Base-by-base conservation (phyloP, 257 asterid species). In the Solanum chmielewskii region DNA sequence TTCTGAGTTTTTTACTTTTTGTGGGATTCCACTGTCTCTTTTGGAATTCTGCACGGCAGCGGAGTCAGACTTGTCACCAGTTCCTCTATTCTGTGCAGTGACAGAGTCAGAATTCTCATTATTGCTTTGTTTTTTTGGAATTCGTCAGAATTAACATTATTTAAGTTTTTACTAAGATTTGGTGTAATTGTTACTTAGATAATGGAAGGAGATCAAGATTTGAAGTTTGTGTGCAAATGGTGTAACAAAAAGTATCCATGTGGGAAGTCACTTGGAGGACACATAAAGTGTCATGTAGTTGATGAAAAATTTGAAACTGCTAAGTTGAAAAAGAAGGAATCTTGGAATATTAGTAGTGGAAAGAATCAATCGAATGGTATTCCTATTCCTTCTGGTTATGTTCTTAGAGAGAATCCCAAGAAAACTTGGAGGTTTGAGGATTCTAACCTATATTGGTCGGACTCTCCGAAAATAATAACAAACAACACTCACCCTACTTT, bases 191-290 rank as follows among this genome's bases (percentile, higher is more conserved):
- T 66, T 77, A n/a, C 20, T 37, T 86, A 6, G 7, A 37, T 37
- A 89, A 93, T 90, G 92, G 96, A 93, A 86, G 89, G 91, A 86
- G 90, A 90, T 93, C 93, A 90, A 60, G 94, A 90, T 68, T 86
- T 88, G 86, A 90, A 90, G 86, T 94, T 93, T 86, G 92, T 94
- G 85, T 93, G 98, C 92, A 95, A 91, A 91, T 86, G 91, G 87
- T 97, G 99, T 89, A 75, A 90, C 90, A 95, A 91, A 90, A 97
- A 87, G 85, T 96, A 83, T 91, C 91, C 95, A 35, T 93, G 96
- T 88, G 98, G 99, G 91, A 97, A 95, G 90, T 93, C 99, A 68
- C 91, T 97, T 2, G 98, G 96, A 31, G 98, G 96, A 27, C 99
- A 95, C 91, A 94, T 94, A 90, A 94, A 95, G 94, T 92, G 97